Percentiles rank a stretch among this genome's conserved stretches.
These are phyloP conservation scores for Citrus unshiu DNA, from an alignment of 345 rosid genomes.

Conservation along the genomic window DNA sequence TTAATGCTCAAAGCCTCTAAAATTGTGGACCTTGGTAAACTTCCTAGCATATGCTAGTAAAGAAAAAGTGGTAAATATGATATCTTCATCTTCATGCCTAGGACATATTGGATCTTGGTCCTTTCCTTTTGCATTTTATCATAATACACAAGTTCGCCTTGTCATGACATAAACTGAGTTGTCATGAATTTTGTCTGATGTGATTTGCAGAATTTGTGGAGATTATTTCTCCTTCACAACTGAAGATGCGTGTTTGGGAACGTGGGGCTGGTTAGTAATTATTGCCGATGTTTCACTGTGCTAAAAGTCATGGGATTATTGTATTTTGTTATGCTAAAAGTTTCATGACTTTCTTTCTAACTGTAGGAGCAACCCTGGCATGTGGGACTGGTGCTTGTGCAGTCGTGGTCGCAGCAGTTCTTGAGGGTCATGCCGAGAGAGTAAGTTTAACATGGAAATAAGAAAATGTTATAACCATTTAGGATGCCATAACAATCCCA, in stretches of 20 bases:
- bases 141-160: neutral
- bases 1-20: no score
- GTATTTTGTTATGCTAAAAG: neutral
- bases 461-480: no score
- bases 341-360: neutral
- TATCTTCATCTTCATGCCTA: neutral
- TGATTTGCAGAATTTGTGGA: slow-evolving; percentile 82
- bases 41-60: neutral
- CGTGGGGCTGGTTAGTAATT: slow-evolving; percentile 82
- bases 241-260: slow-evolving; percentile 99
- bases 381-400: slow-evolving; percentile 99
- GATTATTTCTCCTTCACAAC: slow-evolving; percentile 70
- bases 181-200: neutral
- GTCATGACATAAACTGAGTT: neutral
- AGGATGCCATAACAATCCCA: neutral
- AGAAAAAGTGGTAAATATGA: neutral
- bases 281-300: neutral
- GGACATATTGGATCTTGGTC: neutral
- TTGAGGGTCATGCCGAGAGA: slow-evolving; percentile 75
- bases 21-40: neutral
- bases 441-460: slow-evolving; percentile 42
- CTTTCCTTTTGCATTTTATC: neutral
- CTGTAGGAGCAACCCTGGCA: slow-evolving; percentile 87
- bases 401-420: slow-evolving; percentile 95
- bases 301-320: neutral